phyloP scores from a whole-genome alignment of 78 protist species.

The Anaeramoeba flamelloides region DNA sequence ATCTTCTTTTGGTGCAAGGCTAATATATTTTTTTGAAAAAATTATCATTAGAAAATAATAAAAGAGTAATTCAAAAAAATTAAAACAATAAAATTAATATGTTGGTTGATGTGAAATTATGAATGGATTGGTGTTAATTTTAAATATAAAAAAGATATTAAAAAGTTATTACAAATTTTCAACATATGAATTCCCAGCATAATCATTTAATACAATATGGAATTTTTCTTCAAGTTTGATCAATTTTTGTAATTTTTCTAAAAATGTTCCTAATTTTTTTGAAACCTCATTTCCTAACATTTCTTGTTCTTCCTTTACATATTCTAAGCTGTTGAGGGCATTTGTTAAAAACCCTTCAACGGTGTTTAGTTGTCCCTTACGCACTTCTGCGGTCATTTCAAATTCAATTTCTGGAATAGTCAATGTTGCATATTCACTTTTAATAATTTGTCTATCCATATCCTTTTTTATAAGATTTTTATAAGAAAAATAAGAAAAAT shows the following conservation, averaged over 20 bases:
- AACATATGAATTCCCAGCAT: conserved; percentile 58
- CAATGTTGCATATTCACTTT: conserved; percentile 50
- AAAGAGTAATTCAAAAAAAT: background rate
- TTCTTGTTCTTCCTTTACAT: conserved; percentile 10
- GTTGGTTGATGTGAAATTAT: background rate
- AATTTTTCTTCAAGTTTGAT: conserved; percentile 28
- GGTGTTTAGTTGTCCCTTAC: conserved; percentile 46
- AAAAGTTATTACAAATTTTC: conserved; percentile 23
- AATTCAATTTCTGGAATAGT: conserved; percentile 64
- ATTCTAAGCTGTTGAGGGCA: conserved; percentile 12
- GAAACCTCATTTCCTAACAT: conserved; percentile 29
- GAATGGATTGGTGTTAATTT: background rate
- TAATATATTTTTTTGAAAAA: background rate
- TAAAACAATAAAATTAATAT: background rate
- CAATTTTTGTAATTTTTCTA: conserved; percentile 12
- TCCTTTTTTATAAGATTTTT: no score
- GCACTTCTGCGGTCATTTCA: conserved; percentile 50
- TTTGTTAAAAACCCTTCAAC: conserved; percentile 42
- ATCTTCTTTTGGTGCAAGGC: background rate
- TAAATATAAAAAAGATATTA: background rate
- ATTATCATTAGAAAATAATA: background rate
- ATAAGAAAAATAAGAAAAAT: no score
- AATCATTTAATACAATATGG: conserved; percentile 55
- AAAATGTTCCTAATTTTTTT: conserved; percentile 24
- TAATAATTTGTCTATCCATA: conserved; percentile 52